phyloP scores from a whole-genome alignment of 1,284 basidiomycete species.

The Rhodotorula sp. region DNA sequence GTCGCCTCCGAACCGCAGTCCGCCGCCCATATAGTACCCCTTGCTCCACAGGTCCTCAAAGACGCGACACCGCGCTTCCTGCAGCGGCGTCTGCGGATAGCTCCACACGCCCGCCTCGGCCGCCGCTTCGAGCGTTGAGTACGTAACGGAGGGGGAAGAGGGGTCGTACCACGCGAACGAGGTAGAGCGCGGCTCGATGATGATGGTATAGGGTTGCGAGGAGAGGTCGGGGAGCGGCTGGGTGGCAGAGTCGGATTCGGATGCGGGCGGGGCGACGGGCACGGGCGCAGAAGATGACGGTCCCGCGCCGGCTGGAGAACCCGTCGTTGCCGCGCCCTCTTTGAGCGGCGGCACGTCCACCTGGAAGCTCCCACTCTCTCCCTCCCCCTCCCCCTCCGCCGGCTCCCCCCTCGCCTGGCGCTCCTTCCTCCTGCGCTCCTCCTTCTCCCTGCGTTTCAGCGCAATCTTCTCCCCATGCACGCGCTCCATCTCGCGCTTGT shows the following conservation, averaged over 20 bases:
- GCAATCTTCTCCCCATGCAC: conserved; percentile 53
- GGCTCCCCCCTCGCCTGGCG: conserved; percentile 53
- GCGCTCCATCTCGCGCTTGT: conserved; percentile 51
- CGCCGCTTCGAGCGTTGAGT: conserved; percentile 64
- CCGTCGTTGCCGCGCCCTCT: conserved; percentile 24
- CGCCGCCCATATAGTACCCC: conserved; percentile 81
- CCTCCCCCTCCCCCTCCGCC: conserved; percentile 51
- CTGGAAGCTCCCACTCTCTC: conserved; percentile 32
- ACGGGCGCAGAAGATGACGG: background rate
- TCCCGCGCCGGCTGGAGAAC: background rate
- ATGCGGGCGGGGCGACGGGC: conserved; percentile 34
- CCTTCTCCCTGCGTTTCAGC: conserved; percentile 59
- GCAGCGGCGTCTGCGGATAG: conserved; percentile 65
- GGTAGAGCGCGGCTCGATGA: conserved; percentile 62
- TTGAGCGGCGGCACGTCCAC: conserved; percentile 41
- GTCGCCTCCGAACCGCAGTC: conserved; percentile 91
- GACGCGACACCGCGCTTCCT: conserved; percentile 70
- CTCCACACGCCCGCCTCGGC: conserved; percentile 70
- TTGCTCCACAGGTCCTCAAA: conserved; percentile 77
- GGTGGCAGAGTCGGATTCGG: background rate
- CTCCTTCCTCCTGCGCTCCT: conserved; percentile 48
- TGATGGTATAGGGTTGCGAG: conserved; percentile 44
- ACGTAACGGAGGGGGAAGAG: conserved; percentile 51
- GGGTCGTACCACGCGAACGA: conserved; percentile 63
- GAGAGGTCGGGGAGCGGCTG: conserved; percentile 37